Evolutionary conservation across 169 alveolate species (phyloP), one percentile per base, ranked within the genome.

Genomic region (Babesia microti): DNA sequence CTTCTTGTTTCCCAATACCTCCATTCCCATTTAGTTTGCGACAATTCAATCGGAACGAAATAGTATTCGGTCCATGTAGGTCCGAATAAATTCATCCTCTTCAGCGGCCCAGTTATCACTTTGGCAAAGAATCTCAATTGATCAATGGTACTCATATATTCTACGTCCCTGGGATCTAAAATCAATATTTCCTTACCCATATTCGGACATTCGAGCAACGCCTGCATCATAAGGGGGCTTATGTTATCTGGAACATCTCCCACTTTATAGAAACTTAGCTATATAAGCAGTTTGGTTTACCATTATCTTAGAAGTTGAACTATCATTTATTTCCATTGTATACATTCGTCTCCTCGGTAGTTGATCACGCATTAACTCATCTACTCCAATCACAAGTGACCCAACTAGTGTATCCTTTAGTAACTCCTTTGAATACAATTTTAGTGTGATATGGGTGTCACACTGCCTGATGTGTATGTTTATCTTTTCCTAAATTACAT

Each of bases 1-100:
- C 71, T 80, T 29, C 51, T 59, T 21, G 51, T 46, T 33, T 60
- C 19, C 85, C 85, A 74, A 27, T 39, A 54, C 32, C 81, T 61
- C 85, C 85, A 74, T 33, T 63, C 84, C 85, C 85, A 74, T 58
- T 66, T 68, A 45, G 70, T 70, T 0, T 50, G 17, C 14, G 76
- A 54, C 48, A 65, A 36, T 29, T 65, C 76, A 30, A 65, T 41
- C 1, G 76, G 70, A 17, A 45, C 55, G 41, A 65, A 65, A 32
- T 42, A 65, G 57, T 7, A 53, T 22, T 44, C 30, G 26, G 55
- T 65, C 60, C 66, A 65, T 28, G 7, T 23, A 26, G 2, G 43
- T 5, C 59, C 66, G 46, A 65, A 44, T 18, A 55, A 37, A 21
- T 65, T 65, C 69, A 65, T 65, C 26, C 26, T 55, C 42, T 54